A percentile compares a stretch with the other conserved stretches of the same genome.
These are phyloP conservation scores for Endocladia muricata DNA, from an alignment of 31 red algal species.

Conservation along the genomic window DNA sequence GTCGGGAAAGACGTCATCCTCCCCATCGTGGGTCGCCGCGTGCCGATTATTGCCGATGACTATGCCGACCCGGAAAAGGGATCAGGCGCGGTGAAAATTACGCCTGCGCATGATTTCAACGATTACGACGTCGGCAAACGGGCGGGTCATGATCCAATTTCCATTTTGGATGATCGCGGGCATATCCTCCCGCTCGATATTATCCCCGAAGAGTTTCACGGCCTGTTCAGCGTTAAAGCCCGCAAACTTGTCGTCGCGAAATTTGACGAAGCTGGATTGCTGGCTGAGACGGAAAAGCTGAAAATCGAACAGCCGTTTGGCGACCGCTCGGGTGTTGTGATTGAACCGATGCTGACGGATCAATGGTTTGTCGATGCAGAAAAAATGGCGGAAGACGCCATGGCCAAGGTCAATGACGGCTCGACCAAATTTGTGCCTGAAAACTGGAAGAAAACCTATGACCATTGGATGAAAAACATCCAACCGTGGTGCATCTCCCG, in stretches of 20 bases:
- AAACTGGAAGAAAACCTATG: not conserved
- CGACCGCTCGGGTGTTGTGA: constrained; percentile 59
- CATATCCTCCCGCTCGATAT: not conserved
- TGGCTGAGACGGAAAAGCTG: not conserved
- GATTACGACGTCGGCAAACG: constrained; percentile 70
- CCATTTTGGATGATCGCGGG: constrained; percentile 46
- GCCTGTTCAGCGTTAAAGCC: not conserved
- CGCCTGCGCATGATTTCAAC: constrained; percentile 82
- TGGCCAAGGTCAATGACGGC: constrained; percentile 11
- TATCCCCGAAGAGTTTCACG: not conserved
- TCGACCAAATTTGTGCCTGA: constrained; percentile 16
- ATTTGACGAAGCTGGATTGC: not conserved
- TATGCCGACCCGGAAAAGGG: constrained; percentile 73
- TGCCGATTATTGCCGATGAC: constrained; percentile 72
- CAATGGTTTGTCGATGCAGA: constrained; percentile 75
- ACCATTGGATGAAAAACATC: constrained; percentile 74
- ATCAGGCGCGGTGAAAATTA: constrained; percentile 78
- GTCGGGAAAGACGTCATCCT: constrained; percentile 47
- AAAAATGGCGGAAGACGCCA: constrained; percentile 41
- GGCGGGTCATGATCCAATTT: constrained; percentile 22
- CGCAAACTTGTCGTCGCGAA: not conserved
- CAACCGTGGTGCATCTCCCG: constrained; percentile 78
- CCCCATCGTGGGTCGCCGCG: constrained; percentile 50
- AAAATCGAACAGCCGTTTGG: not conserved
- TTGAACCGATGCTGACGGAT: constrained; percentile 67